A percentile compares a stretch with the other conserved stretches of the same genome.
Evolutionary conservation across 306 rosid species (phyloP).

Genomic region (Potentilla sterilis): DNA sequence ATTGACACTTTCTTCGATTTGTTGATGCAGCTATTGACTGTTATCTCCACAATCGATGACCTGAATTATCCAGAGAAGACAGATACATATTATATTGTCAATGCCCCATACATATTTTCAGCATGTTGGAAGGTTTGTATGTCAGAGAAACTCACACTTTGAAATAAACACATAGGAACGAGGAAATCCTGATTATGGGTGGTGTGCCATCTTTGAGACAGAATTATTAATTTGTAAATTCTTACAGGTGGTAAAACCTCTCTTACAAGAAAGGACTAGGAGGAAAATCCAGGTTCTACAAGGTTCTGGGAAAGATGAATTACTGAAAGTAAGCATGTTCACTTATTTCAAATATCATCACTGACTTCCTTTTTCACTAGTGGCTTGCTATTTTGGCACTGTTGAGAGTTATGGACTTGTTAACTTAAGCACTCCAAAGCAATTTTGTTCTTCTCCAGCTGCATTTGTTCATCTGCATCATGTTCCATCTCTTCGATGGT

Average conservation of each 20-base stretch:
- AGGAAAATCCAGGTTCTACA: constrained; percentile 79
- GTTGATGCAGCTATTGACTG: constrained; percentile 78
- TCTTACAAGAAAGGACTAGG: constrained; percentile 95
- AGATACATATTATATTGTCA: constrained; percentile 79
- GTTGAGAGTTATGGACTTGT: neutral
- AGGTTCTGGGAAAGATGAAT: constrained; percentile 88
- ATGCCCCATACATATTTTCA: constrained; percentile 82
- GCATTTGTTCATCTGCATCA: neutral
- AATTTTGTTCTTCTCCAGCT: neutral
- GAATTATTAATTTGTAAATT: constrained; percentile 13
- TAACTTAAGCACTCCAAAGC: neutral
- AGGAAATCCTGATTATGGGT: neutral
- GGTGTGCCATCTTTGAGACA: neutral
- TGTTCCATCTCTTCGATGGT: constrained; percentile 2
- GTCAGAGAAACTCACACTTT: neutral
- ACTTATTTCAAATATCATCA: neutral
- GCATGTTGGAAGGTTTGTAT: constrained; percentile 98
- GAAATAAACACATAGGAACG: neutral
- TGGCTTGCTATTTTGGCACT: neutral
- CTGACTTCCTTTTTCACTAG: neutral
- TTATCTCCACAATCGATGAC: constrained; percentile 86
- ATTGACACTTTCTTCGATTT: constrained; percentile 31
- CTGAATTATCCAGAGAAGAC: constrained; percentile 98
- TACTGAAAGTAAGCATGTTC: constrained; percentile 61
- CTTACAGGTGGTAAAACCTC: constrained; percentile 87